A percentile compares a stretch with the other conserved stretches of the same genome.
These are phyloP conservation scores for Yamadazyma insecticola DNA, from an alignment of 805 yeast genomes.

Conservation along the genomic window DNA sequence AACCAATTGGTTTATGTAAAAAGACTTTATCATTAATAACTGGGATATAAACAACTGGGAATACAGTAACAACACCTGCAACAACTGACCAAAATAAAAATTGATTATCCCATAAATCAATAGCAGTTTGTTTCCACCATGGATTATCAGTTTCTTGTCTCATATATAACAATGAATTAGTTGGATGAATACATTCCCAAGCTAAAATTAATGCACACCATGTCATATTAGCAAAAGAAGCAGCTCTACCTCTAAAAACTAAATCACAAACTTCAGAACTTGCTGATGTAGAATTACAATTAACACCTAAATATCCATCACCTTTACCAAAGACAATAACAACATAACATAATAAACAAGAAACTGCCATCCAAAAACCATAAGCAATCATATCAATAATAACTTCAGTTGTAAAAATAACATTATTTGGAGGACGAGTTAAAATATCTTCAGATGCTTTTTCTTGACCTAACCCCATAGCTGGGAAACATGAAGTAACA, in stretches of 20 bases:
- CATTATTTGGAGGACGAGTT: slow-evolving; percentile 32
- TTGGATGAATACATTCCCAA: slow-evolving; percentile 38
- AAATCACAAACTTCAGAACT: slow-evolving; percentile 20
- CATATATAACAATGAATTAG: slow-evolving; percentile 31
- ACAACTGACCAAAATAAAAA: slow-evolving; percentile 35
- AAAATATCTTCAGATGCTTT: slow-evolving; percentile 35
- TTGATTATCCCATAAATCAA: slow-evolving; percentile 32
- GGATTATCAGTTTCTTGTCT: slow-evolving; percentile 31
- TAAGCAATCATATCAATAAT: slow-evolving; percentile 37
- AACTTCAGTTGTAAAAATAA: slow-evolving; percentile 38
- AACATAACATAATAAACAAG: slow-evolving; percentile 34
- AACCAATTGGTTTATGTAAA: slow-evolving; percentile 33
- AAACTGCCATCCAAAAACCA: slow-evolving; percentile 39
- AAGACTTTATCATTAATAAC: slow-evolving; percentile 37
- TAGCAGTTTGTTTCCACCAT: slow-evolving; percentile 33
- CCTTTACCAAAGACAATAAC: slow-evolving; percentile 35
- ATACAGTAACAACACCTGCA: slow-evolving; percentile 31
- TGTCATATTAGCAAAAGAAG: slow-evolving; percentile 35
- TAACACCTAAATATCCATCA: slow-evolving; percentile 32
- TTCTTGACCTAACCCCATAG: slow-evolving; percentile 70
- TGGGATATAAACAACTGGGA: slow-evolving; percentile 39
- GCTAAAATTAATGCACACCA: slow-evolving; percentile 39
- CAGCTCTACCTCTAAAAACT: slow-evolving; percentile 36
- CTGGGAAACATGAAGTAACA: slow-evolving; percentile 77
- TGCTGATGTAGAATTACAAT: slow-evolving; percentile 27